These are phyloP conservation scores for Rusavskia elegans DNA, from an alignment of 495 filamentous ascomycete genomes.

Conservation along the genomic window DNA sequence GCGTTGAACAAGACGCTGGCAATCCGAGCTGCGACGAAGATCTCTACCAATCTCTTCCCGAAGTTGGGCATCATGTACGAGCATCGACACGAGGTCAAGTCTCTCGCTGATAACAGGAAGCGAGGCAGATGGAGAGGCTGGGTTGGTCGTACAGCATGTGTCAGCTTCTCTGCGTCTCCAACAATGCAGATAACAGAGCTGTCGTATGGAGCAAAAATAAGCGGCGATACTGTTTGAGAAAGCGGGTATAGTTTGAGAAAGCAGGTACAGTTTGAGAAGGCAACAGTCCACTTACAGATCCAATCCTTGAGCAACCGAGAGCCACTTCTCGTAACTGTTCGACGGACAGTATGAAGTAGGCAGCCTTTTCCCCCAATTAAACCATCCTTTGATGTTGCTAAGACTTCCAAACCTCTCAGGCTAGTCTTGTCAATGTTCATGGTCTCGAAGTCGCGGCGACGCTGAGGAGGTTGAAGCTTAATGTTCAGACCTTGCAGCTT, in stretches of 20 bases:
- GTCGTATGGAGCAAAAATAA: too few species aligned
- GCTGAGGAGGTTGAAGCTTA: slow-evolving; percentile 69
- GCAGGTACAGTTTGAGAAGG: background rate
- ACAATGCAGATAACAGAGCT: too few species aligned
- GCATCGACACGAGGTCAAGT: slow-evolving; percentile 64
- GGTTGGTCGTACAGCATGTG: background rate
- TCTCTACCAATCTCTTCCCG: slow-evolving; percentile 49
- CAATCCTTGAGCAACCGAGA: slow-evolving; percentile 66
- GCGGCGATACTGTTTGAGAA: too few species aligned
- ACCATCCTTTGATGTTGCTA: slow-evolving; percentile 62
- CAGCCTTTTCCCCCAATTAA: slow-evolving; percentile 55
- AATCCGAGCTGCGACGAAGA: slow-evolving; percentile 68
- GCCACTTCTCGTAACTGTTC: slow-evolving; percentile 82
- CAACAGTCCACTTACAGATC: slow-evolving; percentile 40
- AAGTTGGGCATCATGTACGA: slow-evolving; percentile 44
- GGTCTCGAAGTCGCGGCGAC: slow-evolving; percentile 51
- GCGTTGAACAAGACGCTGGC: slow-evolving; percentile 78
- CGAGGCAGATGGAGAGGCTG: slow-evolving; percentile 71
- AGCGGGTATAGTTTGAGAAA: background rate
- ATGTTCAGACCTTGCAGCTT: slow-evolving; percentile 64
- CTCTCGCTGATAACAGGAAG: slow-evolving; percentile 61
- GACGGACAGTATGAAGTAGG: slow-evolving; percentile 71
- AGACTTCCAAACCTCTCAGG: slow-evolving; percentile 77
- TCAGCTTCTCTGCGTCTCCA: too few species aligned
- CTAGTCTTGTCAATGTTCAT: slow-evolving; percentile 89